Evolutionary conservation across 108 stramenopile species (phyloP).

Genomic region (Nitzschia palea): DNA sequence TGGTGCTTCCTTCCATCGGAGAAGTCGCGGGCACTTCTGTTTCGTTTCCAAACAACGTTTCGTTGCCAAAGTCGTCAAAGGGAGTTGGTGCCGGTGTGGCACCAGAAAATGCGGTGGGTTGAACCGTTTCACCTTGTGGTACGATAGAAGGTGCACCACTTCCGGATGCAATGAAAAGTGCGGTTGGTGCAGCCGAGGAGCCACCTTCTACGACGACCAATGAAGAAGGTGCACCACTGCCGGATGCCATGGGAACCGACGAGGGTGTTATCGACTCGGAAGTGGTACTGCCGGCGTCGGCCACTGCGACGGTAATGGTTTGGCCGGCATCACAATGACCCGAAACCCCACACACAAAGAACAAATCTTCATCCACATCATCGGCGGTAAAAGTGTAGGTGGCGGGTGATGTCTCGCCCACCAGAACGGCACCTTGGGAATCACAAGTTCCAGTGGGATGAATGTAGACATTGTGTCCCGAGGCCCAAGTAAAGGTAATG

Average conservation of each 20-base stretch:
- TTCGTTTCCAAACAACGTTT: too few relatives aligned
- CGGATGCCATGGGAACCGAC: too few relatives aligned
- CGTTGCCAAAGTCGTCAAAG: too few relatives aligned
- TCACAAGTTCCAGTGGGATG: conserved; percentile 23
- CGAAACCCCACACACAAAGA: conserved; percentile 11
- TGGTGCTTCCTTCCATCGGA: too few relatives aligned
- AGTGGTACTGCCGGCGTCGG: background rate
- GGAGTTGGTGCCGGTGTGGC: too few relatives aligned
- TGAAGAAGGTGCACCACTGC: too few relatives aligned
- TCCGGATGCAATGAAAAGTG: background rate
- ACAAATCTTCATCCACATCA: conserved; percentile 14
- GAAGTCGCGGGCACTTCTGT: too few relatives aligned
- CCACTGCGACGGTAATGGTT: background rate
- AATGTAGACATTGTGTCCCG: conserved; percentile 19
- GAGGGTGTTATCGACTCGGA: background rate
- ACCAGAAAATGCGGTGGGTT: too few relatives aligned
- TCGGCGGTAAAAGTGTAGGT: conserved; percentile 23
- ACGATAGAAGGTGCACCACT: too few relatives aligned
- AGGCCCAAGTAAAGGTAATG: conserved; percentile 13
- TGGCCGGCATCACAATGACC: conserved; percentile 3
- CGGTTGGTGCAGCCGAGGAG: background rate
- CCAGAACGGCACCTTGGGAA: conserved; percentile 5
- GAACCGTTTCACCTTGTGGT: too few relatives aligned
- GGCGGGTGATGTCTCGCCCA: conserved; percentile 5
- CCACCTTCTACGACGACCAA: too few relatives aligned